Conservation (phyloP, 306 rosid species). For the Sicyos edulis region DNA sequence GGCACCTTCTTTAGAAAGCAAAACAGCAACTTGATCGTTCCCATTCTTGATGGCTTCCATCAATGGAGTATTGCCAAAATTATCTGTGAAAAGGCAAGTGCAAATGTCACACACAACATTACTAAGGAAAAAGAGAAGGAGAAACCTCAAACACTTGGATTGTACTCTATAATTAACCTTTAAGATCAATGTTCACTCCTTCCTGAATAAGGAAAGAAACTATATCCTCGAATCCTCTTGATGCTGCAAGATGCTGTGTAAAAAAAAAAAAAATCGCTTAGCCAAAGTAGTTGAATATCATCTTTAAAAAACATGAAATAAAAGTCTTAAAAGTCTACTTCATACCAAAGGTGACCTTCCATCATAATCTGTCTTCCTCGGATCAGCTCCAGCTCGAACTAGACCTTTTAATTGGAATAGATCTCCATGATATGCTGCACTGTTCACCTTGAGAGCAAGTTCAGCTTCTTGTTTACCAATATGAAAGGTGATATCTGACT, state of each 20-base stretch:
- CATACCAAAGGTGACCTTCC: constrained; percentile 94
- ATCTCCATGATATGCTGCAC: constrained; percentile 73
- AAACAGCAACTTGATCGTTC: constrained; percentile 61
- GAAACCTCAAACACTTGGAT: background rate
- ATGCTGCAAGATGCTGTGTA: constrained; percentile 84
- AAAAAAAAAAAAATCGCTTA: background rate
- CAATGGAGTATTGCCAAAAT: constrained; percentile 77
- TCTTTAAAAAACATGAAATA: background rate
- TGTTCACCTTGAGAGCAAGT: constrained; percentile 85
- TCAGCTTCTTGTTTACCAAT: constrained; percentile 93
- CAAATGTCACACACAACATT: background rate
- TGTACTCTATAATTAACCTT: constrained; percentile 34
- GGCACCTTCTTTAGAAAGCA: constrained; percentile 74
- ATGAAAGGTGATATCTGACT: constrained; percentile 82
- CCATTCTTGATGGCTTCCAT: constrained; percentile 84
- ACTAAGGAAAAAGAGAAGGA: background rate
- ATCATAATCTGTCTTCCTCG: constrained; percentile 86
- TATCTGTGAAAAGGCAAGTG: constrained; percentile 38
- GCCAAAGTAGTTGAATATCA: background rate
- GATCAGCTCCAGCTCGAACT: constrained; percentile 90
- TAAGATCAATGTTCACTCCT: constrained; percentile 49
- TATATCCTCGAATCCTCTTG: constrained; percentile 75
- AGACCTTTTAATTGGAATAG: constrained; percentile 66
- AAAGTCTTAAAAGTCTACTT: background rate
- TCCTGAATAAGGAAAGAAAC: constrained; percentile 60